Conservation (phyloP, 2,329 filamentous ascomycete species). For the Ophiostoma perfectum region DNA sequence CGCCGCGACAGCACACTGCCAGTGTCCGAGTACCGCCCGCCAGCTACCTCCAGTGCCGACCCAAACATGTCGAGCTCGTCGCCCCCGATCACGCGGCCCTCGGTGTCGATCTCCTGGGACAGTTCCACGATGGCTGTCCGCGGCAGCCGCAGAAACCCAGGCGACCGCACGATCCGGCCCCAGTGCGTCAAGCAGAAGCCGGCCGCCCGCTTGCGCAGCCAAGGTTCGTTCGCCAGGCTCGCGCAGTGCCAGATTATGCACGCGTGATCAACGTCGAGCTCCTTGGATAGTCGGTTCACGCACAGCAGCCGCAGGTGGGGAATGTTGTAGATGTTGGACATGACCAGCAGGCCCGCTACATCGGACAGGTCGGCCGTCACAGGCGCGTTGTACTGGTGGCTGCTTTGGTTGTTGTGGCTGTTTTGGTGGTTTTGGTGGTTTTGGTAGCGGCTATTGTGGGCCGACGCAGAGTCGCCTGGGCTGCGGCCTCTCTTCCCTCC, state of each 20-base stretch:
- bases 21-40: slow-evolving; percentile 38
- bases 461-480: not conserved
- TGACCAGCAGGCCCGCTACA: slow-evolving; percentile 88
- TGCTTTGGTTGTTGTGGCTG: not conserved
- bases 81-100: slow-evolving; percentile 84
- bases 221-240: slow-evolving; percentile 82
- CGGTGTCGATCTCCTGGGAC: slow-evolving; percentile 86
- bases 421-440: too few relatives aligned
- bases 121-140: slow-evolving; percentile 79
- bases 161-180: slow-evolving; percentile 86
- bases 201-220: slow-evolving; percentile 83
- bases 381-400: slow-evolving; percentile 44
- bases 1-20: slow-evolving; percentile 38
- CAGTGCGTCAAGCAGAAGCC: slow-evolving; percentile 88
- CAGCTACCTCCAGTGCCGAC: slow-evolving; percentile 39
- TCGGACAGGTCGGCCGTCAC: slow-evolving; percentile 76
- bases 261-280: slow-evolving; percentile 89
- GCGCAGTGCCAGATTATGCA: slow-evolving; percentile 96
- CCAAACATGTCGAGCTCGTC: slow-evolving; percentile 65
- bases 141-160: slow-evolving; percentile 76
- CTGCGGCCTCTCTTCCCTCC: slow-evolving; percentile 28
- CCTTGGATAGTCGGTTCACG: slow-evolving; percentile 81
- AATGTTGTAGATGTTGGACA: slow-evolving; percentile 98
- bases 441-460: too few relatives aligned
- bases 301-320: slow-evolving; percentile 85